phyloP scores from a whole-genome alignment of 2,329 filamentous ascomycete genomes.

The Trichoderma lentiforme region DNA sequence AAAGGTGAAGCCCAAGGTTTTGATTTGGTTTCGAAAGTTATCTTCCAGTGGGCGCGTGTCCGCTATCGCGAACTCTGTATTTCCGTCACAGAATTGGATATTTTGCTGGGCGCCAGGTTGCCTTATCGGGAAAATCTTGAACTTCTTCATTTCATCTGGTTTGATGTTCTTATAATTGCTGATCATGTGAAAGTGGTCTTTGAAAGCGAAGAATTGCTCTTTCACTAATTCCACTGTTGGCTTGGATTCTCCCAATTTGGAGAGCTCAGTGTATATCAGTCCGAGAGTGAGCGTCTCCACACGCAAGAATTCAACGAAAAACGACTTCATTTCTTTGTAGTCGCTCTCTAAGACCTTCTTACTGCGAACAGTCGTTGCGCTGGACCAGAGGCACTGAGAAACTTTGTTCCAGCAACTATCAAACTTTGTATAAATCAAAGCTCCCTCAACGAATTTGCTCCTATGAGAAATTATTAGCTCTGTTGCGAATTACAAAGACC shows the following conservation, averaged over 20 bases:
- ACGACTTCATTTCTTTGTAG: neutral
- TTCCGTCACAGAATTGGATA: neutral
- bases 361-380: neutral
- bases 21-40: neutral
- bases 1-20: neutral
- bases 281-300: neutral
- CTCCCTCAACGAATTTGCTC: fast-evolving
- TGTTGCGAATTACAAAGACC: too few species aligned
- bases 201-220: neutral
- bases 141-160: neutral
- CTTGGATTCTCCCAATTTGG: neutral
- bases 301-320: neutral
- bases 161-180: neutral
- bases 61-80: neutral
- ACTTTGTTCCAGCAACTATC: neutral
- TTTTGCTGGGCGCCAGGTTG: neutral
- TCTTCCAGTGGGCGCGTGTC: neutral
- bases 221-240: neutral
- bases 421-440: neutral
- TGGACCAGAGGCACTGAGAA: neutral
- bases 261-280: neutral
- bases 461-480: too few species aligned
- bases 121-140: neutral
- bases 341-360: neutral
- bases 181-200: neutral